Base-by-base conservation (phyloP, 2,329 filamentous ascomycete genomes). In the Amylocarpus encephaloides region DNA sequence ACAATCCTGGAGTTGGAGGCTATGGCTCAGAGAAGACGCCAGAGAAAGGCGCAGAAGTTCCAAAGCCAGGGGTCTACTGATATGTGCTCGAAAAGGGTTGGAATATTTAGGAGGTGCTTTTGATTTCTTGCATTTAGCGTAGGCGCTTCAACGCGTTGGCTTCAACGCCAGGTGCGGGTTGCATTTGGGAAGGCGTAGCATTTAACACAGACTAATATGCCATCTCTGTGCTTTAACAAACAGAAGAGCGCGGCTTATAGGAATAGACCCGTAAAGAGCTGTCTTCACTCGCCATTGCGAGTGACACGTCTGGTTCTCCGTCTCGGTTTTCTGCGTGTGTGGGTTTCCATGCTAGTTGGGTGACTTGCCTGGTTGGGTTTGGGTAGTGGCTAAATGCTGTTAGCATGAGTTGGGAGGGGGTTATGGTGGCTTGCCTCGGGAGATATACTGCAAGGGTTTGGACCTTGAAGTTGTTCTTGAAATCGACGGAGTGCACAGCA, bases 311-410 rank as follows among this genome's bases (percentile, higher is more conserved):
- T 16, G 43, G 26, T 16, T 32, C 43, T 36, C 44, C 46, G 11
- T 40, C 16, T 13, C 44, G 49, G 32, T 48, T 39, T 52, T 6
- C 49, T 12, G 46, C 54, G 6, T 40, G 11, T 12, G 59, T 18
- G 5, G 85, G 85, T 54, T 81, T 76, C 86, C 86, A 91, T 6
- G 82, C 74, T 33, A 91, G 70, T 63, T 86, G 82, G 6, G 63
- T 67, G 39, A 67, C 63, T 32, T 59, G 50, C 46, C 64, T 67
- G 5, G 58, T 55, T 6, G 64, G 59, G 29, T 74, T 78, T 52
- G 59, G 55, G 13, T 73, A 78, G 44, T 78, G 62, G 6, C 76
- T 79, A 34, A 9, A 32, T 32, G 19, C 12, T 16, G 15, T 40
- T 36, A 47, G 35, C 6, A 12, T 18, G 22, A 30, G 19, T 35